These are phyloP conservation scores for Panicum miliaceum DNA, from an alignment of 176 grass and related monocot species.

Conservation along the genomic window DNA sequence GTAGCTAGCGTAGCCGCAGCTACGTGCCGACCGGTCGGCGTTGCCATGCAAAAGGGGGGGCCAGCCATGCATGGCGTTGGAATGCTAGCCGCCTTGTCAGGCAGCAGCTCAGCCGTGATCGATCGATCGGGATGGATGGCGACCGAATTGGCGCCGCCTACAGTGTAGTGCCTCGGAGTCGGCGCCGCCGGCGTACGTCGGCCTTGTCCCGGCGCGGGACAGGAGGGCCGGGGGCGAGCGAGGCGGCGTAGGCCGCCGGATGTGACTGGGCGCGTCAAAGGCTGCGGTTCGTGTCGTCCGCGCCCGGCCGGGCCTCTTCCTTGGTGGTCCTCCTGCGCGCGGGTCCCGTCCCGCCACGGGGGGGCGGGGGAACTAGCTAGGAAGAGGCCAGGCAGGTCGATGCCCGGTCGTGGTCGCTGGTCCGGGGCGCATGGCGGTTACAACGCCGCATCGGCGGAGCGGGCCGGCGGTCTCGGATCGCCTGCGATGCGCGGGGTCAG, in stretches of 20 bases:
- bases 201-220: conserved; percentile 31
- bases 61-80: neutral
- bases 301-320: neutral
- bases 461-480: neutral
- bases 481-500: no score
- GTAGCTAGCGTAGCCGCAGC: conserved; percentile 4
- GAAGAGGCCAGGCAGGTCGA: neutral
- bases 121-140: conserved; percentile 28
- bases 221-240: neutral
- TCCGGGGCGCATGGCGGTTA: conserved; percentile 48
- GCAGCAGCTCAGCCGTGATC: neutral
- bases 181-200: conserved; percentile 18
- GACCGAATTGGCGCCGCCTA: neutral
- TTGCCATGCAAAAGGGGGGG: neutral
- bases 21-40: conserved; percentile 38
- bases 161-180: conserved; percentile 31
- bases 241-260: neutral
- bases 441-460: conserved; percentile 40
- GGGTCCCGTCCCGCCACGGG: neutral
- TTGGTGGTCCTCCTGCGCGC: neutral
- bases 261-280: conserved; percentile 51
- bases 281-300: neutral
- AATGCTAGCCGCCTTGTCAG: conserved; percentile 36
- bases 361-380: no score
- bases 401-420: conserved; percentile 43